Evolutionary conservation across 2,329 filamentous ascomycete species (phyloP), one percentile per base, ranked within the genome.

Genomic region (Periconia sp.): DNA sequence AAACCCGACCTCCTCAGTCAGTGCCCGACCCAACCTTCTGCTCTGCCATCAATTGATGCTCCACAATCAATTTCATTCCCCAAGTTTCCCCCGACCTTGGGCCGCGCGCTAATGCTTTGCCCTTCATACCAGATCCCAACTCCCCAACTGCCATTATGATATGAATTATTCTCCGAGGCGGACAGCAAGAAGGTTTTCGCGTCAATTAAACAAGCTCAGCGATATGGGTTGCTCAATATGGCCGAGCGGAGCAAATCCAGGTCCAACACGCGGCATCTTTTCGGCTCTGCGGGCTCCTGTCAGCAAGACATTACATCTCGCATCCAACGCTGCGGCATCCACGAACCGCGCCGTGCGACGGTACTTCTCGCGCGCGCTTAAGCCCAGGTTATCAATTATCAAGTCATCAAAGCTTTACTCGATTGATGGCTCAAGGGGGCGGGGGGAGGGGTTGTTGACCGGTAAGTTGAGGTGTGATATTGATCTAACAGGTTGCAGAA

Each of bases 211-310:
- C 29, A 13, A 19, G 21, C 15, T 19, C 8, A 25, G 24, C 25
- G 30, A 45, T 40, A 36, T 34, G 11, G n/a, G 13, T 26, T 21
- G 21, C 38, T 13, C 42, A 43, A 39, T 46, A 50, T 46, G 46
- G 46, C 46, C 38, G 32, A 50, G 38, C 46, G 46, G 42, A 46
- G 29, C 36, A 35, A 15, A 13, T 8, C 13, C 12, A 8, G 30
- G 5, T 18, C 34, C 31, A n/a, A n/a, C n/a, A 40, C 24, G 31
- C 31, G 28, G 28, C 32, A 31, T 5, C 12, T 24, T 11, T 34
- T 38, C 40, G 28, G 45, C 40, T 33, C 35, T 31, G 37, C 35
- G 39, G 35, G 21, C 21, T 13, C 18, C 17, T 15, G 16, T 34
- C 31, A 21, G 31, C 31, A 22, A 22, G 6, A 22, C 31, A n/a